phyloP scores from a whole-genome alignment of 495 filamentous ascomycete genomes.

The Echria macrotheca region DNA sequence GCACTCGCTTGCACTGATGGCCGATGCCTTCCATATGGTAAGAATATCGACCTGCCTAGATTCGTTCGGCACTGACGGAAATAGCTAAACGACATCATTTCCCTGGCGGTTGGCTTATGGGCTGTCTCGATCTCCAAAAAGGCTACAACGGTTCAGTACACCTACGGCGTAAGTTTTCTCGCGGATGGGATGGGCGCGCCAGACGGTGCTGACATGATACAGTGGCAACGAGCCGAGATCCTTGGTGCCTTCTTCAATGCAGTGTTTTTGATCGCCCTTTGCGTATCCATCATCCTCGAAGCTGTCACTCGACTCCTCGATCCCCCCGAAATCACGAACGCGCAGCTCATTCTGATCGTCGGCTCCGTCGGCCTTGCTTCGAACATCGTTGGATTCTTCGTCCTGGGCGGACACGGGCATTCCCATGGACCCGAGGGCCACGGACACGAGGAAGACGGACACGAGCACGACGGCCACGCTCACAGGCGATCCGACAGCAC shows the following conservation, averaged over 20 bases:
- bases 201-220: too few relatives aligned
- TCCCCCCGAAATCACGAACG: constrained; percentile 76
- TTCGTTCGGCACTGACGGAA: background rate
- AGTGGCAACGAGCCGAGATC: constrained; percentile 96
- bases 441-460: constrained; percentile 36
- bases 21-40: constrained; percentile 98
- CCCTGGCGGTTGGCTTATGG: constrained; percentile 87
- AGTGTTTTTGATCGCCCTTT: constrained; percentile 92
- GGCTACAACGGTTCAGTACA: constrained; percentile 78
- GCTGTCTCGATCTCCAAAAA: constrained; percentile 82
- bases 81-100: constrained; percentile 93
- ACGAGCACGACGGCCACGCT: constrained; percentile 44
- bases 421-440: constrained; percentile 60
- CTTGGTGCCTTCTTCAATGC: constrained; percentile 93
- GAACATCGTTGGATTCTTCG: constrained; percentile 80
- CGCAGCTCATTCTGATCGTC: constrained; percentile 79
- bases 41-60: too few relatives aligned
- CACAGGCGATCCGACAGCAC: constrained; percentile 29
- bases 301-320: constrained; percentile 86
- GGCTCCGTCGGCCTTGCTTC: constrained; percentile 81
- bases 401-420: constrained; percentile 92
- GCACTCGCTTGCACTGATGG: constrained; percentile 86
- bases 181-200: background rate
- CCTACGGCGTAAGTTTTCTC: constrained; percentile 70
- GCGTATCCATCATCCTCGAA: constrained; percentile 91